A percentile compares a stretch with the other conserved stretches of the same genome.
These are phyloP conservation scores for Calonectria hongkongensis DNA, from an alignment of 2,329 filamentous ascomycete species.

Conservation along the genomic window DNA sequence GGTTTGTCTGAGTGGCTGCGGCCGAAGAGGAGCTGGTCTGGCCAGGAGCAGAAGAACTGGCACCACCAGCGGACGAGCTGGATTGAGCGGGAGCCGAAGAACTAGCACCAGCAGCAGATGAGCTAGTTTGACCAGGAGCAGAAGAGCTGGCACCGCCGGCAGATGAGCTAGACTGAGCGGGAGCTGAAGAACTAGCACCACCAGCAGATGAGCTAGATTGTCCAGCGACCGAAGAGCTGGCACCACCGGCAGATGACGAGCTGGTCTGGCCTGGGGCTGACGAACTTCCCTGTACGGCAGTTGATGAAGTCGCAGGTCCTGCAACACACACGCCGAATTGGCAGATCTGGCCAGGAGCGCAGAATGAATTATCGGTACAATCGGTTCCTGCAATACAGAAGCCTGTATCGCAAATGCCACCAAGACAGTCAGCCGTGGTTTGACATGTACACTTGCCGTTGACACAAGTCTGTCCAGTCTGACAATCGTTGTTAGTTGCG, in stretches of 20 bases:
- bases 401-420: not conserved
- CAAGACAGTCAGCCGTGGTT: not conserved
- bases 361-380: not conserved
- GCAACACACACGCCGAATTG: not conserved
- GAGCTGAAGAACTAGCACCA: too few species aligned
- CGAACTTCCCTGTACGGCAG: not conserved
- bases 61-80: not conserved
- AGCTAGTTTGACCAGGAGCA: not conserved
- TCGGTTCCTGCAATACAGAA: constrained; percentile 2
- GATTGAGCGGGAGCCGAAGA: not conserved
- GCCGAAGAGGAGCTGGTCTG: constrained; percentile 13
- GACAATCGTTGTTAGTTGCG: not conserved
- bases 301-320: not conserved
- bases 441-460: not conserved
- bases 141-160: not conserved
- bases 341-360: not conserved
- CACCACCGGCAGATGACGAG: not conserved
- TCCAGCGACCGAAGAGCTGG: not conserved
- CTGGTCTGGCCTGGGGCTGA: not conserved
- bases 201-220: not conserved
- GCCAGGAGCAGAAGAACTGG: not conserved
- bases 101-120: not conserved
- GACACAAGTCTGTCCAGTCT: not conserved
- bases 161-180: not conserved
- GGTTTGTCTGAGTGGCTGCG: not conserved